Percentiles rank a stretch among this genome's conserved stretches.
These are phyloP conservation scores for Amanita subjunquillea DNA, from an alignment of 768 basidiomycete species.

Conservation along the genomic window DNA sequence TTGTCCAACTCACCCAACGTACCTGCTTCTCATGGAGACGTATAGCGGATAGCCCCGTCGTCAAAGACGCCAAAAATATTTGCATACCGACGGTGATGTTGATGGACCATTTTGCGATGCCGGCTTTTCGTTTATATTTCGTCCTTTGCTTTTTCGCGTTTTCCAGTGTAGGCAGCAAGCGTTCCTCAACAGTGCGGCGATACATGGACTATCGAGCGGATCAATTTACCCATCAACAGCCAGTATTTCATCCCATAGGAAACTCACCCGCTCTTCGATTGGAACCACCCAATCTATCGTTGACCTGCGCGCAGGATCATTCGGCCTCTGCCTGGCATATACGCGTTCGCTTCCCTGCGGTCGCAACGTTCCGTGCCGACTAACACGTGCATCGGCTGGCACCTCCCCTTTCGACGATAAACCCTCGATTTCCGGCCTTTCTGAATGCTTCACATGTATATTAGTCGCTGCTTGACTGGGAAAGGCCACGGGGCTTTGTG, in stretches of 20 bases:
- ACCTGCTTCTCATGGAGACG: slow-evolving; percentile 27
- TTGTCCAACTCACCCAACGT: slow-evolving; percentile 7
- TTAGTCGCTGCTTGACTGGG: neutral
- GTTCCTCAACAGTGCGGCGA: slow-evolving; percentile 35
- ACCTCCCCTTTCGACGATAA: neutral
- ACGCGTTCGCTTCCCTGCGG: neutral
- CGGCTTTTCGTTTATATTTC: slow-evolving; percentile 38
- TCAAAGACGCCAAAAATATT: slow-evolving; percentile 54
- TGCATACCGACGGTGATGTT: slow-evolving; percentile 52
- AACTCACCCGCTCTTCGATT: slow-evolving; percentile 12
- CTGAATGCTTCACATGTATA: neutral
- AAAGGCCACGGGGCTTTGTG: neutral
- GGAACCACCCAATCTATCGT: slow-evolving; percentile 31
- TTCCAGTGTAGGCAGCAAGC: slow-evolving; percentile 42
- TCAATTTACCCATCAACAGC: slow-evolving; percentile 10
- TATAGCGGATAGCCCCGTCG: slow-evolving; percentile 51
- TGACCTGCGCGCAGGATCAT: slow-evolving; percentile 16
- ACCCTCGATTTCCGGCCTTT: neutral
- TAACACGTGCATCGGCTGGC: neutral
- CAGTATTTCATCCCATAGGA: neutral
- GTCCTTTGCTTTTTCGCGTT: slow-evolving; percentile 34
- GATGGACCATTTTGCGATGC: slow-evolving; percentile 23
- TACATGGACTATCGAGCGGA: neutral
- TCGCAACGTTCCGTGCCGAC: neutral
- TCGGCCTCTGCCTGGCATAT: slow-evolving; percentile 9